Evolutionary conservation across 2,329 filamentous ascomycete genomes (phyloP), one percentile per base, ranked within the genome.

Genomic region (Amphichorda felina): DNA sequence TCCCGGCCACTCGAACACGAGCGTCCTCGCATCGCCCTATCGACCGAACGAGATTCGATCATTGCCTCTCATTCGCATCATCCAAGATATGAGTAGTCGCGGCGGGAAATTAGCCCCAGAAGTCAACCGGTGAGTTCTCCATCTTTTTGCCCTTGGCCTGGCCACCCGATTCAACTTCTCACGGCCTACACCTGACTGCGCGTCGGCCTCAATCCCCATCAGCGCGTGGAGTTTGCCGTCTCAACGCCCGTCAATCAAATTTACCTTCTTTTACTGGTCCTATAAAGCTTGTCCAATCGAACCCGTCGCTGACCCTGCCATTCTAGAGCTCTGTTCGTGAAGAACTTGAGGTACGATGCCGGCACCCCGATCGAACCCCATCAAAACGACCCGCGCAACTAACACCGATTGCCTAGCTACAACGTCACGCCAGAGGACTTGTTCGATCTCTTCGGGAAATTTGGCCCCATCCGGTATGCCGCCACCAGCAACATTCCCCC

Each of bases 361-460:
- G 5, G 4, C n/a, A n/a, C 3, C 22, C 18, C 46, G 8, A 33
- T 33, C 27, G 27, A 27, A n/a, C 10, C 13, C 13, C 11, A 30
- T 16, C 16, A 29, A 22, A 11, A 19, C 27, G 8, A 8, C 29
- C n/a, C n/a, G n/a, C 30, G 15, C 6, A 4, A 31, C 29, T 14
- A 30, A 24, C 11, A 16, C 15, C 27, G n/a, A 30, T 24, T 14
- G 14, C 13, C 30, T 46, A 94, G 88, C 82, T 96, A 95, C 77
- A 94, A 93, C 82, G 88, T 98, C 56, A 91, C 87, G 55, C 82
- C 89, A 54, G 88, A 95, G 66, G 88, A 96, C 66, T 78, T 98
- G 48, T 98, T 95, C 66, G 89, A 95, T 59, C 83, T 98, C 58
- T 98, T 98, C 68, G 88, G 85, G 61, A 94, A 94, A 67, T 95